Evolutionary conservation across 441 rosid genomes (phyloP).

Genomic region (Viola pubescens): DNA sequence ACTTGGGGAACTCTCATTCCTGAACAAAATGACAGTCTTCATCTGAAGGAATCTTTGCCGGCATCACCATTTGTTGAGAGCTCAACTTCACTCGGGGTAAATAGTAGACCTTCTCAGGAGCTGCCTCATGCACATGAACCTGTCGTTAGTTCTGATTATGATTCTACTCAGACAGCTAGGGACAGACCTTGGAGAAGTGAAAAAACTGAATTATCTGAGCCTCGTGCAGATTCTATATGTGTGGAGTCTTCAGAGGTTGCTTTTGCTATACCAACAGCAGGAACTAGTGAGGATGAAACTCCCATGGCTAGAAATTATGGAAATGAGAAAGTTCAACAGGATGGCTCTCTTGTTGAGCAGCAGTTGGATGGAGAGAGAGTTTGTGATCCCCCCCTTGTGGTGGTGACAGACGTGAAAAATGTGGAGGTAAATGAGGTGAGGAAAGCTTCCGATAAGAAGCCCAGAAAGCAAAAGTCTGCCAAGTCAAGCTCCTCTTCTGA

Average conservation of each 20-base stretch:
- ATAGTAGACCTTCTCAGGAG: slow-evolving; percentile 23
- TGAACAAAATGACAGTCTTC: slow-evolving; percentile 32
- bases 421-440: slow-evolving; percentile 50
- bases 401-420: slow-evolving; percentile 31
- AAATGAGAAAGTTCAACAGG: slow-evolving; percentile 27
- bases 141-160: slow-evolving; percentile 24
- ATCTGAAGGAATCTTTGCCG: slow-evolving; percentile 32
- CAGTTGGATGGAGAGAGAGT: slow-evolving; percentile 29
- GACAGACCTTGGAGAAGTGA: slow-evolving; percentile 25
- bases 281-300: slow-evolving; percentile 29
- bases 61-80: slow-evolving; percentile 29
- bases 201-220: slow-evolving; percentile 20
- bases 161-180: slow-evolving; percentile 22
- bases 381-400: slow-evolving; percentile 26
- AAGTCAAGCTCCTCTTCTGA: slow-evolving; percentile 54
- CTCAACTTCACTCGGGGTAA: slow-evolving; percentile 27
- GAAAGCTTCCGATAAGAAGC: slow-evolving; percentile 74
- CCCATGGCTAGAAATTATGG: slow-evolving; percentile 18
- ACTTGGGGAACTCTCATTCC: slow-evolving; percentile 30
- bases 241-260: slow-evolving; percentile 19
- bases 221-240: slow-evolving; percentile 17
- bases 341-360: slow-evolving; percentile 20
- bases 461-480: slow-evolving; percentile 67
- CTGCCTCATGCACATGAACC: slow-evolving; percentile 29
- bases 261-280: slow-evolving; percentile 18